Evolutionary conservation across 208 protist species (phyloP).

Genomic region (Phytomonas sp.): DNA sequence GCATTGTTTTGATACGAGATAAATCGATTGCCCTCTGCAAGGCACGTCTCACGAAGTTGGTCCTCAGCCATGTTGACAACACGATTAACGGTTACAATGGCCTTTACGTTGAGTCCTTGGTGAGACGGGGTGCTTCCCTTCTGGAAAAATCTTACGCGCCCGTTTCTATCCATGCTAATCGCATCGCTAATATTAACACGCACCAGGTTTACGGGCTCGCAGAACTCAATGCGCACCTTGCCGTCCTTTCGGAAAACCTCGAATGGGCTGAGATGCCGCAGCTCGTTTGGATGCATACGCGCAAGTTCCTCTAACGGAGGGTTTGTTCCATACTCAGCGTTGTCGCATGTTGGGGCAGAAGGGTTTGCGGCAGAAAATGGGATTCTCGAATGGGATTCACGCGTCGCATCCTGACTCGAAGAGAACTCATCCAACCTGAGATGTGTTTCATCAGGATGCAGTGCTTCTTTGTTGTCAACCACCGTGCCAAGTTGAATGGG

Average conservation of each 20-base stretch:
- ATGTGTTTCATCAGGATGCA: not conserved
- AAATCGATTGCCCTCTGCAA: conserved; percentile 23
- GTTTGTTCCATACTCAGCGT: conserved; percentile 40
- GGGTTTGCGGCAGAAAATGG: conserved; percentile 8
- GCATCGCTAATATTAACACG: conserved; percentile 51
- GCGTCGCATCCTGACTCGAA: conserved; percentile 6
- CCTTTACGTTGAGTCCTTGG: conserved; percentile 47
- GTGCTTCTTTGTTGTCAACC: not conserved
- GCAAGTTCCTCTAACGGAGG: conserved; percentile 49
- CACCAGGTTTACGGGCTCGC: conserved; percentile 78
- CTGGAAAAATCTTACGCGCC: conserved; percentile 63
- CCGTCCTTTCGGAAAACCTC: conserved; percentile 48
- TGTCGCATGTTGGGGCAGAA: conserved; percentile 46
- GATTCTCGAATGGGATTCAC: not conserved
- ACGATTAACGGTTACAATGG: conserved; percentile 57
- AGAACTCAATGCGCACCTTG: conserved; percentile 52
- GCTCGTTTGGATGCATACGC: conserved; percentile 29
- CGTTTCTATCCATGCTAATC: conserved; percentile 39
- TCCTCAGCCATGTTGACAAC: conserved; percentile 17
- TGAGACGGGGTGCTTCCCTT: conserved; percentile 17
- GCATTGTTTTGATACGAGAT: conserved; percentile 27
- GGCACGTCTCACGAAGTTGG: conserved; percentile 20
- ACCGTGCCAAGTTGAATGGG: conserved; percentile 27
- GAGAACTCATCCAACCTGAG: not conserved
- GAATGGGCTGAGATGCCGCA: conserved; percentile 50